Percentiles rank a stretch among this genome's conserved stretches.
phyloP scores from a whole-genome alignment of 208 protist species.

The Trypanosomatidae sp. region DNA sequence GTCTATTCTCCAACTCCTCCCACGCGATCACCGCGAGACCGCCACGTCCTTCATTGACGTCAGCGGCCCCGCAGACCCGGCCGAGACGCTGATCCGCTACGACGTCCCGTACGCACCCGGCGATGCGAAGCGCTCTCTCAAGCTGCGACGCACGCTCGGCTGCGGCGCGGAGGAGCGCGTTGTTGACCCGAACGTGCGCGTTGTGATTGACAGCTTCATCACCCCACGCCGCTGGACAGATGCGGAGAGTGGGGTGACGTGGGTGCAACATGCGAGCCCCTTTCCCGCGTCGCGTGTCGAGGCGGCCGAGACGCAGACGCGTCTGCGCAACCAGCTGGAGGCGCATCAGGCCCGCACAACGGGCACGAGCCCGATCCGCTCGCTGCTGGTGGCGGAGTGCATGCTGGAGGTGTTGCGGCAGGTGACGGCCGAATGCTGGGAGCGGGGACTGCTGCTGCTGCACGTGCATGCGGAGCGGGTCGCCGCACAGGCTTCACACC shows the following conservation, averaged over 20 bases:
- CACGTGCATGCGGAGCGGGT: slow-evolving; percentile 79
- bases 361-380: slow-evolving; percentile 77
- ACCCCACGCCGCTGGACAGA: slow-evolving; percentile 78
- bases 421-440: slow-evolving; percentile 81
- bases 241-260: slow-evolving; percentile 43
- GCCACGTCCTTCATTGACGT: slow-evolving; percentile 59
- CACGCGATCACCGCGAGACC: slow-evolving; percentile 8
- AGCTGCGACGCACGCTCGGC: slow-evolving; percentile 50
- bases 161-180: slow-evolving; percentile 19
- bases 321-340: slow-evolving; percentile 28
- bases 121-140: slow-evolving; percentile 60
- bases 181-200: slow-evolving; percentile 79
- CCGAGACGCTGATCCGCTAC: slow-evolving; percentile 71
- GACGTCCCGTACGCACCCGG: slow-evolving; percentile 73
- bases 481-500: slow-evolving; percentile 73
- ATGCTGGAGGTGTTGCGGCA: slow-evolving; percentile 89
- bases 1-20: slow-evolving; percentile 39
- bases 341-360: slow-evolving; percentile 33
- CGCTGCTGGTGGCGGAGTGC: slow-evolving; percentile 78
- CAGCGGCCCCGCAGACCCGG: slow-evolving; percentile 55
- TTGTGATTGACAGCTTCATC: slow-evolving; percentile 86
- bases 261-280: slow-evolving; percentile 87
- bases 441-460: slow-evolving; percentile 81
- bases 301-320: slow-evolving; percentile 57
- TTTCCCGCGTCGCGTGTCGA: slow-evolving; percentile 72